phyloP scores from a whole-genome alignment of 331 rosid species.

The Cydonia oblonga region DNA sequence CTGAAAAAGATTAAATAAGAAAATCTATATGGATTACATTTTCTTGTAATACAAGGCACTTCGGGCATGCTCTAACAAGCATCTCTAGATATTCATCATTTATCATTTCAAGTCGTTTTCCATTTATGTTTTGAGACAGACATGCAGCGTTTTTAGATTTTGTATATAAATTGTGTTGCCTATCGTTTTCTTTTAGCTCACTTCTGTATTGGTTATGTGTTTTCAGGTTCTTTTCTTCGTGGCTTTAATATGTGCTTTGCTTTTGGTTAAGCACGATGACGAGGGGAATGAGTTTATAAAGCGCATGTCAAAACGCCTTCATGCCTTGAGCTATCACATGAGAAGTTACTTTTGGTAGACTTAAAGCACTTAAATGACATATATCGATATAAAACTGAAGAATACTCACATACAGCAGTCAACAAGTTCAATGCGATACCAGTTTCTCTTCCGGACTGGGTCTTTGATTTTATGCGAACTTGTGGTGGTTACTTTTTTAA shows the following conservation, averaged over 20 bases:
- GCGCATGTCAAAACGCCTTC: constrained; percentile 51
- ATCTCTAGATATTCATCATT: neutral
- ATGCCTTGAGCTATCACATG: constrained; percentile 66
- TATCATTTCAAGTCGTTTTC: neutral
- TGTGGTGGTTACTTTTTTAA: constrained; percentile 73
- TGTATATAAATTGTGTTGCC: neutral
- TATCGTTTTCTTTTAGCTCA: constrained; percentile 4
- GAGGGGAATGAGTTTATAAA: constrained; percentile 51
- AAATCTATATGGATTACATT: neutral
- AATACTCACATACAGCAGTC: constrained; percentile 67
- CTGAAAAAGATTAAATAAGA: neutral
- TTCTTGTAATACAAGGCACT: neutral
- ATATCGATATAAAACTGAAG: constrained; percentile 75
- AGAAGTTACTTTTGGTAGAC: constrained; percentile 74
- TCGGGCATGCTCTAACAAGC: neutral
- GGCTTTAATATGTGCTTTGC: constrained; percentile 78
- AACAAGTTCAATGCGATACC: constrained; percentile 78
- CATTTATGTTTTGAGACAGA: neutral
- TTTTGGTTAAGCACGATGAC: constrained; percentile 60
- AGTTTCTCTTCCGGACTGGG: constrained; percentile 74
- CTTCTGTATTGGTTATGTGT: constrained; percentile 2
- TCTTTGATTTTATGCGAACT: constrained; percentile 63
- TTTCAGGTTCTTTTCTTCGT: constrained; percentile 78
- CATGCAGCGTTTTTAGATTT: neutral
- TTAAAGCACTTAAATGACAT: constrained; percentile 67